phyloP scores from a whole-genome alignment of 2,329 filamentous ascomycete species.

The Phyllosticta citriasiana region DNA sequence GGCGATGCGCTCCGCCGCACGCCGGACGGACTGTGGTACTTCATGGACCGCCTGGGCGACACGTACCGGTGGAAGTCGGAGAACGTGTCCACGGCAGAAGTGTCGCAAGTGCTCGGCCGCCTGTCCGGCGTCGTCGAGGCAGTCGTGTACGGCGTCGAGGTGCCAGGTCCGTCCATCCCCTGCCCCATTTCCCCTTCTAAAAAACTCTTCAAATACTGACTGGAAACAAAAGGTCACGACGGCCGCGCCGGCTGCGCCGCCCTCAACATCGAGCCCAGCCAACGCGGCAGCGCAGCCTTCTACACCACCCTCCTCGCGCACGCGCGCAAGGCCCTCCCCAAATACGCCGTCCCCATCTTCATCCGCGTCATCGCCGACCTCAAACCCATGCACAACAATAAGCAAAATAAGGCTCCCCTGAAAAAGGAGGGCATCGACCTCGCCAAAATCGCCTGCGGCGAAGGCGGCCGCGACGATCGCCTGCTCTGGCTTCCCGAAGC shows the following conservation, averaged over 20 bases:
- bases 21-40: conserved; percentile 38
- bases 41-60: conserved; percentile 39
- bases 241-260: conserved; percentile 48
- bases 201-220: conserved; percentile 51
- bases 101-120: conserved; percentile 36
- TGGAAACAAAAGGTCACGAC: conserved; percentile 32
- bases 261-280: not conserved
- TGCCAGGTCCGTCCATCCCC: conserved; percentile 27
- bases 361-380: conserved; percentile 50
- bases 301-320: conserved; percentile 23
- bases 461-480: conserved; percentile 32
- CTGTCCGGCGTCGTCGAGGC: conserved; percentile 37
- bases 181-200: conserved; percentile 35
- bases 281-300: not conserved
- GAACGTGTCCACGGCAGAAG: conserved; percentile 40
- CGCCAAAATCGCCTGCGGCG: conserved; percentile 32
- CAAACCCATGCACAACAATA: conserved; percentile 64
- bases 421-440: conserved; percentile 58
- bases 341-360: conserved; percentile 69
- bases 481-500: conserved; percentile 17
- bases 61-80: conserved; percentile 42
- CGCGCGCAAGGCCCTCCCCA: conserved; percentile 51
- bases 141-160: conserved; percentile 40
- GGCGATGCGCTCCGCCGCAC: conserved; percentile 39
- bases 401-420: conserved; percentile 67